These are phyloP conservation scores for Ogataea pilisensis DNA, from an alignment of 805 yeast species.

Conservation along the genomic window DNA sequence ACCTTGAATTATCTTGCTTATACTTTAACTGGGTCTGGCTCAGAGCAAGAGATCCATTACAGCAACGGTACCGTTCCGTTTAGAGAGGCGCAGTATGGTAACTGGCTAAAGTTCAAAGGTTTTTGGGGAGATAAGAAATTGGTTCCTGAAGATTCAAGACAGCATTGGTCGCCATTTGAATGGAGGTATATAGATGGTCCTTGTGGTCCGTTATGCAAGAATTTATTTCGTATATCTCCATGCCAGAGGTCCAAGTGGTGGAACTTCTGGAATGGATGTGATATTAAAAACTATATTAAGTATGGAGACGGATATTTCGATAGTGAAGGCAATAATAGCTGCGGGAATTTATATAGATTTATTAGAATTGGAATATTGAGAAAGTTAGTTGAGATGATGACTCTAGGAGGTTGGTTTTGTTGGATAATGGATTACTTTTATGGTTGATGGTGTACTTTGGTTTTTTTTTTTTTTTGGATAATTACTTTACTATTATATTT, in stretches of 20 bases:
- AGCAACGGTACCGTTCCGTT: constrained; percentile 45
- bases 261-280: constrained; percentile 83
- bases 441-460: constrained; percentile 25
- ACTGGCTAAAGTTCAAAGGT: constrained; percentile 80
- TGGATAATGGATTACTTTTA: constrained; percentile 37
- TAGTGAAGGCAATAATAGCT: constrained; percentile 72
- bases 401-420: constrained; percentile 45
- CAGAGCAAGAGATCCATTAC: constrained; percentile 32
- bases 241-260: constrained; percentile 92
- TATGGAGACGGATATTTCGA: constrained; percentile 83
- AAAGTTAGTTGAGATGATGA: constrained; percentile 31
- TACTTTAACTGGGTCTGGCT: constrained; percentile 38
- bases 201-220: constrained; percentile 79
- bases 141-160: constrained; percentile 66
- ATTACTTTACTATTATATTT: neutral
- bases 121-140: constrained; percentile 88
- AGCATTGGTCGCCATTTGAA: constrained; percentile 82
- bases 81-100: constrained; percentile 51
- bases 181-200: constrained; percentile 94
- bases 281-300: constrained; percentile 65
- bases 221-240: constrained; percentile 61
- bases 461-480: neutral
- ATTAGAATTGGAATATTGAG: constrained; percentile 24
- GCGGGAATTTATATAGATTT: constrained; percentile 46
- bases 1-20: constrained; percentile 76